A percentile compares a stretch with the other conserved stretches of the same genome.
Evolutionary conservation across 345 rosid genomes (phyloP).

Genomic region (Lumnitzera racemosa): DNA sequence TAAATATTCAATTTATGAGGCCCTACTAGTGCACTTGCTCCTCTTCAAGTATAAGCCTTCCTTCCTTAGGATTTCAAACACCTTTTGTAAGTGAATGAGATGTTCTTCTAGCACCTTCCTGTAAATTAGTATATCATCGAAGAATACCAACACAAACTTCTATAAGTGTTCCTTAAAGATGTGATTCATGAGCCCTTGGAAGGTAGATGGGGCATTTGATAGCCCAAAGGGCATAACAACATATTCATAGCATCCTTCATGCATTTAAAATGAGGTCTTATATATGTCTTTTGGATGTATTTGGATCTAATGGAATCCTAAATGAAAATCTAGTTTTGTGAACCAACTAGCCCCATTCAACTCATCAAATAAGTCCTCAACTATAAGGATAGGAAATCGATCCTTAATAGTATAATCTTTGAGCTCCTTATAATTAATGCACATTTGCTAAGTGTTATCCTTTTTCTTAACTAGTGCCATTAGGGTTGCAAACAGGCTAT

Average conservation of each 20-base stretch:
- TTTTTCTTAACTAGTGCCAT: not conserved
- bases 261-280: not conserved
- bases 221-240: not conserved
- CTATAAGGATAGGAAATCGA: not conserved
- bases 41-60: not conserved
- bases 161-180: not conserved
- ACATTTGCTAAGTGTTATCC: not conserved
- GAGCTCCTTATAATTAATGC: not conserved
- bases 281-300: not conserved
- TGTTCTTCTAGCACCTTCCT: not conserved
- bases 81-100: not conserved
- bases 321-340: not conserved
- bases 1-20: not conserved
- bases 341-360: not conserved
- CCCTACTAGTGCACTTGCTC: not conserved
- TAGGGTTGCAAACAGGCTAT: not conserved
- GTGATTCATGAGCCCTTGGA: not conserved
- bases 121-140: not conserved
- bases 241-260: not conserved
- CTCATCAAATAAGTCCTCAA: not conserved
- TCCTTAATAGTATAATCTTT: not conserved
- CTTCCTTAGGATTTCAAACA: not conserved
- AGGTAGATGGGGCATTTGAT: not conserved
- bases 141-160: not conserved
- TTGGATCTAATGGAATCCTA: not conserved